A percentile compares a stretch with the other conserved stretches of the same genome.
phyloP scores from a whole-genome alignment of 208 protist species.

The Vickermania ingenoplastis region DNA sequence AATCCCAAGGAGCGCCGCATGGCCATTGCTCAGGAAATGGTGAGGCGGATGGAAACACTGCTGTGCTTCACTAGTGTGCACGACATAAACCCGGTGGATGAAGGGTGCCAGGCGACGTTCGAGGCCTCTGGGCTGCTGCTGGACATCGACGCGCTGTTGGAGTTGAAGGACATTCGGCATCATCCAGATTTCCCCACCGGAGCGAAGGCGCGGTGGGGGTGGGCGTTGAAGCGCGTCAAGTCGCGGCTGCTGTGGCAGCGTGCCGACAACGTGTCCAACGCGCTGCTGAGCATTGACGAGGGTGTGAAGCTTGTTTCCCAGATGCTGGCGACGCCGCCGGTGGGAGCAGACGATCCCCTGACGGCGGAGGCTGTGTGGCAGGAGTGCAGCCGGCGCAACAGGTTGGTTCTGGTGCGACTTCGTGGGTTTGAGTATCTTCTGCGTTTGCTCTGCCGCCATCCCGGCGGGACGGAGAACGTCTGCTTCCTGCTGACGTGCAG shows the following conservation, averaged over 20 bases:
- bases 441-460: conserved; percentile 14
- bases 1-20: neutral
- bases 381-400: conserved; percentile 21
- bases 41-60: neutral
- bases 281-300: conserved; percentile 5
- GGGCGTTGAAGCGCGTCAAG: conserved; percentile 2
- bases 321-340: conserved; percentile 11
- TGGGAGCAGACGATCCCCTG: conserved; percentile 9
- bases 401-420: conserved; percentile 19
- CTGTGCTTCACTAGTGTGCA: neutral
- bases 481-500: conserved; percentile 18
- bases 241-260: conserved; percentile 4
- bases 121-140: too few species aligned
- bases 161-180: neutral
- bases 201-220: conserved; percentile 7
- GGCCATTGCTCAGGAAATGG: neutral
- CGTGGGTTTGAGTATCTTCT: conserved; percentile 26
- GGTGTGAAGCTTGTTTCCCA: conserved; percentile 15
- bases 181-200: neutral
- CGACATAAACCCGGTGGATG: neutral
- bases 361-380: conserved; percentile 12
- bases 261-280: neutral
- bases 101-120: neutral
- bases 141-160: neutral
- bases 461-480: conserved; percentile 12